phyloP scores from a whole-genome alignment of 2,329 filamentous ascomycete species.

The Ambrosiella beaveri region DNA sequence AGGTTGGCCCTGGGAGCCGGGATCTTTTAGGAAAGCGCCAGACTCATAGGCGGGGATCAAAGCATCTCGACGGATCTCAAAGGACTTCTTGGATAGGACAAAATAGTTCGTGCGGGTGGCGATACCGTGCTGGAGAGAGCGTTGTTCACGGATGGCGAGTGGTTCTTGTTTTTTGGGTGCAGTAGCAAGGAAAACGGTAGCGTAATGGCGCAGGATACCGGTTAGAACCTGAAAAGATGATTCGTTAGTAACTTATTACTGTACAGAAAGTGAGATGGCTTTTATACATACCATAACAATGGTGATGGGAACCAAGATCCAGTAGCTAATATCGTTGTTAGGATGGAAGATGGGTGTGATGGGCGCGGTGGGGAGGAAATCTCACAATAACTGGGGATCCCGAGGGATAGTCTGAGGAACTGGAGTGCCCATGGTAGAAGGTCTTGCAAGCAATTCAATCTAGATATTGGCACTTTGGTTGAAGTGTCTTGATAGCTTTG shows the following conservation, averaged over 20 bases:
- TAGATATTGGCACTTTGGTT: not conserved
- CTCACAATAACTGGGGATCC: slow-evolving; percentile 96
- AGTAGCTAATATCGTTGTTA: slow-evolving; percentile 50
- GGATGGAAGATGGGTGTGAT: slow-evolving; percentile 7
- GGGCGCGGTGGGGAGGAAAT: not conserved
- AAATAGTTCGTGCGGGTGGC: slow-evolving; percentile 70
- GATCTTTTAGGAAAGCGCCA: slow-evolving; percentile 78
- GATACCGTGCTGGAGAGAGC: slow-evolving; percentile 66
- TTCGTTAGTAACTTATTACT: not conserved
- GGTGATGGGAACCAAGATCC: slow-evolving; percentile 95
- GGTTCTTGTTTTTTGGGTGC: slow-evolving; percentile 68
- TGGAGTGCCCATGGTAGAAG: not conserved
- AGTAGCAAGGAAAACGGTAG: slow-evolving; percentile 72
- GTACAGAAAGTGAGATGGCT: not conserved
- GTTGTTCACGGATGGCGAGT: slow-evolving; percentile 67
- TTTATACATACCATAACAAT: slow-evolving; percentile 56
- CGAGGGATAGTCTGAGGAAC: slow-evolving; percentile 74
- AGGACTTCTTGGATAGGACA: slow-evolving; percentile 60
- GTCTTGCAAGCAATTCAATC: too few species aligned
- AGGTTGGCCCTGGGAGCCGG: slow-evolving; percentile 68
- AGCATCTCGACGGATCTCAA: slow-evolving; percentile 63
- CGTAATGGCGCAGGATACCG: slow-evolving; percentile 90
- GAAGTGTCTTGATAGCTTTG: not conserved
- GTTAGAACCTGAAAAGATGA: slow-evolving; percentile 48
- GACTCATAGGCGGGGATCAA: slow-evolving; percentile 68